Percentiles rank a stretch among this genome's conserved stretches.
These are phyloP conservation scores for Cystobasidium sp. DNA, from an alignment of 1,284 basidiomycete genomes.

Conservation along the genomic window DNA sequence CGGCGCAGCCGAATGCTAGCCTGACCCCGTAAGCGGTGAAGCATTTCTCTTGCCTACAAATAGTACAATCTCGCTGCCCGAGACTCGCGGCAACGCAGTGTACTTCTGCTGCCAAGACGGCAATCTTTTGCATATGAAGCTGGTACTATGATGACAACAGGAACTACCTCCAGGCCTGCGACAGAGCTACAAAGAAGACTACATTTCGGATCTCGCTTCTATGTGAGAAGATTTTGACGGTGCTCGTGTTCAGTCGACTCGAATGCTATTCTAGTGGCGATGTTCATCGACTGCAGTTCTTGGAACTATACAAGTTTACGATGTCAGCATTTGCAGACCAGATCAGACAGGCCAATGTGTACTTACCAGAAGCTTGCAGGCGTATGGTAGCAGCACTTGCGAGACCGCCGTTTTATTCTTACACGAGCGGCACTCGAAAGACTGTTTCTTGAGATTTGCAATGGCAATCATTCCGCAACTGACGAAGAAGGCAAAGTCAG, in stretches of 20 bases:
- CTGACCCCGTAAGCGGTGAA: too few relatives aligned
- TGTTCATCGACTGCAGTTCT: constrained; percentile 91
- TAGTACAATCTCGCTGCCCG: too few relatives aligned
- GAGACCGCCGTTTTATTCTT: constrained; percentile 84
- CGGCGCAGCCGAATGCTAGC: too few relatives aligned
- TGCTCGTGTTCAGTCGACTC: constrained; percentile 37
- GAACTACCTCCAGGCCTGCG: neutral
- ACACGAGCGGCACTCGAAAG: constrained; percentile 77
- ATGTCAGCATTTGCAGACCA: neutral
- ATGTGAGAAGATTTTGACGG: constrained; percentile 37
- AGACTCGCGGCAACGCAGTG: too few relatives aligned
- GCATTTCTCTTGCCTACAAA: too few relatives aligned
- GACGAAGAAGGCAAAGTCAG: constrained; percentile 22
- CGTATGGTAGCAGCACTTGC: constrained; percentile 58
- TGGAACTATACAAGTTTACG: constrained; percentile 22
- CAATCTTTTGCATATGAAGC: neutral
- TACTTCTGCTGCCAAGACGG: neutral
- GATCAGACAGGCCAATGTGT: neutral
- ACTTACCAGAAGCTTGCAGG: constrained; percentile 74
- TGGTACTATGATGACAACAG: constrained; percentile 10
- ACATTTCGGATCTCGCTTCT: neutral
- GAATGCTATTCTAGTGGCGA: constrained; percentile 69
- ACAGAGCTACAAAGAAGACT: constrained; percentile 4
- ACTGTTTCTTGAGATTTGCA: constrained; percentile 74
- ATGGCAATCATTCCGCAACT: constrained; percentile 94